Percentiles rank a stretch among this genome's conserved stretches.
Conservation (phyloP, 495 filamentous ascomycete genomes). For the Tuber calosporum region DNA sequence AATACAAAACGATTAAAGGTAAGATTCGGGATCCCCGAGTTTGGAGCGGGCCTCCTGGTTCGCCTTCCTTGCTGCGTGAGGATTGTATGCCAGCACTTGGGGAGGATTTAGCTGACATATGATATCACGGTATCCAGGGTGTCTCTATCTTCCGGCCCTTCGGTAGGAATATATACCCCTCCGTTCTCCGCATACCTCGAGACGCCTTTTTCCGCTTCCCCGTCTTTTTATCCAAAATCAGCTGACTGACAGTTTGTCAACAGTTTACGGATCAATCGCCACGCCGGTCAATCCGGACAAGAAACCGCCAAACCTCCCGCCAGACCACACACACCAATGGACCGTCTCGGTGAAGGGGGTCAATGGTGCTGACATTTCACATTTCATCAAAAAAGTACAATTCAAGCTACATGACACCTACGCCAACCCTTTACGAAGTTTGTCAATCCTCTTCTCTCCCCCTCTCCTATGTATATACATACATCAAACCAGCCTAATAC, state of each 20-base stretch:
- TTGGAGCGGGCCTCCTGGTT: not conserved
- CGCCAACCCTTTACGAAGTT: slow-evolving; percentile 71
- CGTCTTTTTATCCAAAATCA: not conserved
- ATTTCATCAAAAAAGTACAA: slow-evolving; percentile 93
- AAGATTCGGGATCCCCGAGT: not conserved
- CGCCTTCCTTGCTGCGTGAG: not conserved
- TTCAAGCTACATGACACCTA: slow-evolving; percentile 98
- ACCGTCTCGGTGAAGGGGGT: slow-evolving; percentile 82
- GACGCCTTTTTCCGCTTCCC: not conserved
- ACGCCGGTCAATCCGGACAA: slow-evolving; percentile 38
- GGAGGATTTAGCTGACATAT: not conserved
- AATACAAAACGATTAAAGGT: slow-evolving; percentile 1
- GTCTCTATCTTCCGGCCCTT: slow-evolving; percentile 40
- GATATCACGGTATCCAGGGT: slow-evolving; percentile 15
- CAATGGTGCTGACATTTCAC: slow-evolving; percentile 77
- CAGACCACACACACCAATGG: slow-evolving; percentile 94
- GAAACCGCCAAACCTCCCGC: slow-evolving; percentile 48
- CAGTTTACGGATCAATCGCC: slow-evolving; percentile 40
- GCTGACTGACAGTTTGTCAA: slow-evolving; percentile 7
- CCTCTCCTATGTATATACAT: slow-evolving; percentile 2
- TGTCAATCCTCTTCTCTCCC: slow-evolving; percentile 16
- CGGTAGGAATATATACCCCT: slow-evolving; percentile 17
- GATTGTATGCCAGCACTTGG: not conserved
- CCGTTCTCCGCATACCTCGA: not conserved
- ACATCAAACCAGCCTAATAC: not conserved